These are phyloP conservation scores for Melampsora americana DNA, from an alignment of 1,284 basidiomycete species.

Conservation along the genomic window DNA sequence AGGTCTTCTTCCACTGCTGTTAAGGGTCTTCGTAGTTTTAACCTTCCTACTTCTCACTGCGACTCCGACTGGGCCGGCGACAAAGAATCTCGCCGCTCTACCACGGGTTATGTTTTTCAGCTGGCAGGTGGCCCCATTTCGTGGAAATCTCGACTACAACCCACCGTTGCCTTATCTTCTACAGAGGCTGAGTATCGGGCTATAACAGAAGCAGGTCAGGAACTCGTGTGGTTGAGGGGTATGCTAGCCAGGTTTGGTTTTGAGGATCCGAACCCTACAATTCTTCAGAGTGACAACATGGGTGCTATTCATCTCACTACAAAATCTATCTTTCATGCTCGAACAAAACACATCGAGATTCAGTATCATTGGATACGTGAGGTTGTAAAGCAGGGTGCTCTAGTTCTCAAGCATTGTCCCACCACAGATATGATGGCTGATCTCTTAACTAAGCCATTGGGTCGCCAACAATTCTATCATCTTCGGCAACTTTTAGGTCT, in stretches of 20 bases:
- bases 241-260: background rate
- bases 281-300: background rate
- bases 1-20: background rate
- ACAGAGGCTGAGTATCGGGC: slow-evolving; percentile 42
- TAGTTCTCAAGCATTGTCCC: background rate
- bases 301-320: background rate
- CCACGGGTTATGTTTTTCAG: slow-evolving; percentile 36
- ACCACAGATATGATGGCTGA: background rate
- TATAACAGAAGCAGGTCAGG: slow-evolving; percentile 14
- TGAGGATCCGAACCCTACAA: background rate
- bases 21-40: background rate
- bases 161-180: slow-evolving; percentile 27
- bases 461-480: background rate
- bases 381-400: background rate
- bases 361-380: background rate
- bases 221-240: background rate
- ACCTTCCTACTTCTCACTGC: background rate
- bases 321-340: background rate
- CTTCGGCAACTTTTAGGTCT: background rate
- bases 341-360: background rate
- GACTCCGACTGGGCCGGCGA: slow-evolving; percentile 45
- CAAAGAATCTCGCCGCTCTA: slow-evolving; percentile 25
- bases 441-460: background rate
- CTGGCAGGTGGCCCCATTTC: slow-evolving; percentile 29
- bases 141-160: slow-evolving; percentile 32